Conservation (phyloP, 345 rosid genomes). For the Crucihimalaya himalaica region DNA sequence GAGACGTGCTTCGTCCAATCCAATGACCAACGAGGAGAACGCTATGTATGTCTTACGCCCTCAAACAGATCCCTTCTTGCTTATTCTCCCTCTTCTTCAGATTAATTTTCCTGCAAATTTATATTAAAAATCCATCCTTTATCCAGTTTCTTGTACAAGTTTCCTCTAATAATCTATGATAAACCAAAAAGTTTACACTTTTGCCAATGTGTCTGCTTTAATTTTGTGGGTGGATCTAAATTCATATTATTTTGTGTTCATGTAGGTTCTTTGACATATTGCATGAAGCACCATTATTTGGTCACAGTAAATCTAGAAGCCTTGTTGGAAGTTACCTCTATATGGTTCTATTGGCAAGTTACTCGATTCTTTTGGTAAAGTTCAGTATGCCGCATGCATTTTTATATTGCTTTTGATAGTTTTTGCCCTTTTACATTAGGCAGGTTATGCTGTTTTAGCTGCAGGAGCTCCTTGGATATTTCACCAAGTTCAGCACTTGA, state of each 20-base stretch:
- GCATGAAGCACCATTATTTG: conserved; percentile 92
- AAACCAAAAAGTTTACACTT: neutral
- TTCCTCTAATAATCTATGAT: neutral
- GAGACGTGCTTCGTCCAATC: conserved; percentile 52
- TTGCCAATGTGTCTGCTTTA: neutral
- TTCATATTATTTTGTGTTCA: conserved; percentile 9
- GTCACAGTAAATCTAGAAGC: conserved; percentile 82
- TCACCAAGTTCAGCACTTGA: conserved; percentile 41
- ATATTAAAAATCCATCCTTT: neutral
- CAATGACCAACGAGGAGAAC: conserved; percentile 56
- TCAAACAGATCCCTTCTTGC: neutral
- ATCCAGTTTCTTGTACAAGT: neutral
- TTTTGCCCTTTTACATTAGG: conserved; percentile 44
- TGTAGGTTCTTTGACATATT: conserved; percentile 85
- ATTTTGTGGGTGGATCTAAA: neutral
- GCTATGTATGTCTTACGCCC: conserved; percentile 45
- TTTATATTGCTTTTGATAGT: conserved; percentile 19
- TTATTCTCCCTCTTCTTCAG: neutral
- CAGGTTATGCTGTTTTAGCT: conserved; percentile 76
- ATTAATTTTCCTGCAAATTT: neutral
- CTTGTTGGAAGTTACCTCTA: conserved; percentile 71
- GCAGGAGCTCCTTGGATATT: conserved; percentile 76
- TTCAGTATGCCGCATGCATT: neutral
- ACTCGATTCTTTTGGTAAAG: neutral
- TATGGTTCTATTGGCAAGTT: conserved; percentile 71